These are phyloP conservation scores for Ilyonectria sp. DNA, from an alignment of 2,329 filamentous ascomycete species.

Conservation along the genomic window DNA sequence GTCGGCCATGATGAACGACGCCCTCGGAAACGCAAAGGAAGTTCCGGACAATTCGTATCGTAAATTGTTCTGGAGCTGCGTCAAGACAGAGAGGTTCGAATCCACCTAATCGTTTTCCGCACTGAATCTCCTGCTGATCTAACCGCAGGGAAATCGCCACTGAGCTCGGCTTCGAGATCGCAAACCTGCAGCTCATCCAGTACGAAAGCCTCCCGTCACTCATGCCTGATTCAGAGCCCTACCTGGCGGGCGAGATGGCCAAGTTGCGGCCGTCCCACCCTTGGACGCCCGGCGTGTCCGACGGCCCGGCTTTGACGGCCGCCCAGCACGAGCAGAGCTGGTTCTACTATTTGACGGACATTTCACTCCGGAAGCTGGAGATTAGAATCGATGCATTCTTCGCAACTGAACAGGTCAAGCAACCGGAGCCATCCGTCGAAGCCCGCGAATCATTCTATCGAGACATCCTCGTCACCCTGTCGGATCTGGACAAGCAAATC, in stretches of 20 bases:
- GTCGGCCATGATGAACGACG: neutral
- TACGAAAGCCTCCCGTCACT: slow-evolving; percentile 4
- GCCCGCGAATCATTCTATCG: slow-evolving; percentile 14
- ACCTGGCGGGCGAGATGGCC: neutral
- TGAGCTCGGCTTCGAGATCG: slow-evolving; percentile 10
- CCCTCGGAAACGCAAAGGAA: neutral
- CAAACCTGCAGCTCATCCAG: slow-evolving; percentile 8
- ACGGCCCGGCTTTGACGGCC: neutral
- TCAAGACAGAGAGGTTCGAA: slow-evolving; percentile 10
- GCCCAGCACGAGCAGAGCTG: slow-evolving; percentile 6
- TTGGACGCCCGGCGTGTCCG: neutral
- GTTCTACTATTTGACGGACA: slow-evolving; percentile 10
- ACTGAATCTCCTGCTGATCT: neutral
- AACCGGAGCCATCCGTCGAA: neutral
- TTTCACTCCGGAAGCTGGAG: slow-evolving; percentile 9
- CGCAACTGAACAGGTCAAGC: neutral
- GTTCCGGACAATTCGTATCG: slow-evolving; percentile 6
- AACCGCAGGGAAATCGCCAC: slow-evolving; percentile 1
- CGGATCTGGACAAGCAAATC: slow-evolving; percentile 1
- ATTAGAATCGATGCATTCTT: slow-evolving; percentile 5
- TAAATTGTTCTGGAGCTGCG: slow-evolving; percentile 7
- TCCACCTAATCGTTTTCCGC: neutral
- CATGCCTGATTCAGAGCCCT: slow-evolving; percentile 3
- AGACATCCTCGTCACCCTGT: slow-evolving; percentile 3
- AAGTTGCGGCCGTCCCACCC: neutral